Base-by-base conservation (phyloP, 2,329 filamentous ascomycete species). In the Penicillium sp. region DNA sequence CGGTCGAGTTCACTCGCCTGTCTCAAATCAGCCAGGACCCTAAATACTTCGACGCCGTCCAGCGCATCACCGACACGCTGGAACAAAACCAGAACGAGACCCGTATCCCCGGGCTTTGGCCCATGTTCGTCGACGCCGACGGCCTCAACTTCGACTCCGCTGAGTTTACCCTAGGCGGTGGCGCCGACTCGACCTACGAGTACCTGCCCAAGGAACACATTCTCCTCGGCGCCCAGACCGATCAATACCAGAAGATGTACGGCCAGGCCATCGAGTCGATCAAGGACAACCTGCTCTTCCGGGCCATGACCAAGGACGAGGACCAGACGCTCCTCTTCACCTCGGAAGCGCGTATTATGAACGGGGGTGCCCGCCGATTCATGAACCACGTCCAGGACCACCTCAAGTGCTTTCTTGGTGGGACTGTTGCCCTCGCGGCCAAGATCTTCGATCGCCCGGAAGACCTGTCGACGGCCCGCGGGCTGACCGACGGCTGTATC, bases 1-100 rank as follows among this genome's bases (percentile, higher is more conserved):
- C 83, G n/a, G 76, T 96, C 71, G 90, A 96, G 63, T 95, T 96
- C 64, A 95, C 88, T 0, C 79, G 89, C 8, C 75, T 96, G 21
- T 85, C 89, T 4, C 90, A 96, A 64, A 72, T 95, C 43, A 95
- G 89, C 0, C 78, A 80, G 21, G 76, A 93, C 45, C 69, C 83
- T 41, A 90, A 84, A 60, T 96, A 93, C 68, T 96, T 91, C 59
- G 90, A 95, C 64, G 90, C 89, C 14, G 76, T 94, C 33, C 86
- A 87, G 41, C 81, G 90, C 43, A 86, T 96, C 55, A 91, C 87
- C 16, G 72, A 94, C 57, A 81, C 81, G 2, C 74, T 96, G 14
- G 78, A 88, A 45, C 77, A 83, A 28, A 81, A 83, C 67, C 87
- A 95, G 67, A 78, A 81, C 52, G 64, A 73, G 3, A 89, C 86